Evolutionary conservation across 441 rosid genomes (phyloP).

Genomic region (Viola pubescens): DNA sequence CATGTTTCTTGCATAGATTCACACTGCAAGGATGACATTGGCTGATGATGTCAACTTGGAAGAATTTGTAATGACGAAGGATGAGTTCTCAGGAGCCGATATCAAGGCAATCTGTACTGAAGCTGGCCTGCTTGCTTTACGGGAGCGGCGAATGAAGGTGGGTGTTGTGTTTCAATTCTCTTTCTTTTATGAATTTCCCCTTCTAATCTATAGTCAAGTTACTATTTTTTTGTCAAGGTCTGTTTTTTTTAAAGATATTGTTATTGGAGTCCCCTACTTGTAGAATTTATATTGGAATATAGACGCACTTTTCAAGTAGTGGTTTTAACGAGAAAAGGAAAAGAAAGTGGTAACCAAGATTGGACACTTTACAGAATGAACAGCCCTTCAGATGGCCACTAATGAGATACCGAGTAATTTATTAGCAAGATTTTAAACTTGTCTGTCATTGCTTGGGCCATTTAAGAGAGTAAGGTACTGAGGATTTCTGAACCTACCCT

Average conservation of each 20-base stretch:
- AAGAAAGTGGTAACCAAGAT: background rate
- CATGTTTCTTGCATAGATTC: constrained; percentile 44
- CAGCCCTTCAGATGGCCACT: too few species aligned
- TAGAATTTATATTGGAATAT: background rate
- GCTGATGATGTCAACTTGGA: constrained; percentile 94
- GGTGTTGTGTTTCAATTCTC: background rate
- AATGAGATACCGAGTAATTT: too few species aligned
- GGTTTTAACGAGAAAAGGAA: background rate
- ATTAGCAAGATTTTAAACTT: too few species aligned
- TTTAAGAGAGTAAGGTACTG: too few species aligned
- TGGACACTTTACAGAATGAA: background rate
- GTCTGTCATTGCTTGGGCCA: too few species aligned
- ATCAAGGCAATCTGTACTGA: constrained; percentile 95
- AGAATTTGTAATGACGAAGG: constrained; percentile 98
- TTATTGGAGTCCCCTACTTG: background rate
- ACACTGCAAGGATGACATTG: constrained; percentile 91
- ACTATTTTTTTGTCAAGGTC: background rate
- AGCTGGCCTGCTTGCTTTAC: constrained; percentile 84
- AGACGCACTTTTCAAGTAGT: background rate
- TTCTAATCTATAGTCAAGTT: too few species aligned
- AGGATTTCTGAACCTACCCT: background rate
- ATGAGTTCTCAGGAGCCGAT: constrained; percentile 96
- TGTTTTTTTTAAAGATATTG: background rate
- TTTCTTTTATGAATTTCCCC: too few species aligned
- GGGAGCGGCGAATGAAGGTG: constrained; percentile 98